Evolutionary conservation across 169 alveolate genomes (phyloP), one percentile per base, ranked within the genome.

Genomic region (Plasmodium gonderi): DNA sequence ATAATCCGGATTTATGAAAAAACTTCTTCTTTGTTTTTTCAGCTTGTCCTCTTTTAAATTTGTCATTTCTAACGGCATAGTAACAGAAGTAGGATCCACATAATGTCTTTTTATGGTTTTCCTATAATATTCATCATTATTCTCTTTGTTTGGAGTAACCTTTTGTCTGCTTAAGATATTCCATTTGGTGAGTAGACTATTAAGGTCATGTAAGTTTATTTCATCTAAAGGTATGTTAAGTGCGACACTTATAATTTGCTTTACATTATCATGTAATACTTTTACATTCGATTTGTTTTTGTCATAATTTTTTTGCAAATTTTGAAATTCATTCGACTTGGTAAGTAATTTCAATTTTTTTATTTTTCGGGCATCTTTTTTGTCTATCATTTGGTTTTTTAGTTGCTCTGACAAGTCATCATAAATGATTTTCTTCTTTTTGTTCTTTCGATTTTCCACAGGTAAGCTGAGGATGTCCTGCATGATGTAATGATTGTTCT

Each of bases 181-280:
- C 94, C 94, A 90, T 47, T 65, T 90, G 69, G 68, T 49, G 14
- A 90, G 69, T 40, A 90, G n/a, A 31, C 31, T 40, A 77, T 90
- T 78, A 45, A 90, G 47, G 74, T 90, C 94, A 45, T 90, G 90
- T 8, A 90, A 12, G 26, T 90, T 64, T 29, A 90, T 79, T 77
- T 90, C 91, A 17, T 78, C 20, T 23, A 64, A 3, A 9, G 94
- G 94, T 11, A 79, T 78, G 67, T 68, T 64, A 77, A 90, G 72
- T 11, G 90, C 90, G 38, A 65, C 31, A 12, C 83, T 77, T 78
- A 90, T 42, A 77, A 90, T 90, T 65, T 90, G 20, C 38, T 69
- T 67, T 44, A 77, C 38, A 20, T 45, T 78, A 23, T 20, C 42
- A 54, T 45, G 20, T 40, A 90, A 72, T 12, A 36, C n/a, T 17